Conservation (phyloP, 1,284 basidiomycete species). For the Melanopsichium pennsylvanicum region DNA sequence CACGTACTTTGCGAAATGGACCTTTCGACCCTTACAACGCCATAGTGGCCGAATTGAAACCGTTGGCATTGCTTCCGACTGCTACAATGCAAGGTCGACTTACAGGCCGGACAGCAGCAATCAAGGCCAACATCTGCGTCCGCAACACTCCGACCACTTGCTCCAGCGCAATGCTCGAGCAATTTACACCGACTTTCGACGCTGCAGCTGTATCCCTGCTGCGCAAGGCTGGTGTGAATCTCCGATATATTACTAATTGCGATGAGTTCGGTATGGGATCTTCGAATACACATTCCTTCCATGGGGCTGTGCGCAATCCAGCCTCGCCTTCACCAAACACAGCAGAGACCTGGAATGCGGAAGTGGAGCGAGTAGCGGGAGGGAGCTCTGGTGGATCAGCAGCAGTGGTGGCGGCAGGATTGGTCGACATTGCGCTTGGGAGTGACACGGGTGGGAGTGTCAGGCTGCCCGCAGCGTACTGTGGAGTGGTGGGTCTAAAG, state of each 20-base stretch:
- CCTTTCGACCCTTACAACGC: constrained; percentile 48
- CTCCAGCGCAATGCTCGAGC: constrained; percentile 56
- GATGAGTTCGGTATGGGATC: constrained; percentile 98
- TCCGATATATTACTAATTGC: constrained; percentile 90
- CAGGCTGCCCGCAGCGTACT: constrained; percentile 90
- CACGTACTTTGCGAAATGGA: constrained; percentile 3
- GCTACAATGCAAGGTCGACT: constrained; percentile 19
- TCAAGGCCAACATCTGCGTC: constrained; percentile 63
- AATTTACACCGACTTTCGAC: constrained; percentile 81
- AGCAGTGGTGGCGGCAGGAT: constrained; percentile 53
- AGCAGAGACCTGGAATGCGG: constrained; percentile 32
- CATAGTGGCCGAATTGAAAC: constrained; percentile 9
- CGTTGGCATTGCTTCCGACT: too few species aligned
- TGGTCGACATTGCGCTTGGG: constrained; percentile 73
- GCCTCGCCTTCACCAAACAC: constrained; percentile 3
- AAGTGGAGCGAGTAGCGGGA: constrained; percentile 72
- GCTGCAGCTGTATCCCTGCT: constrained; percentile 82
- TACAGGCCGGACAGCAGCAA: constrained; percentile 46
- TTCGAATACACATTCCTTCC: constrained; percentile 51
- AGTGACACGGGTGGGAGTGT: constrained; percentile 97
- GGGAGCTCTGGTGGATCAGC: constrained; percentile 66
- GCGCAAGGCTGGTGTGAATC: constrained; percentile 73
- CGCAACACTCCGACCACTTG: constrained; percentile 43
- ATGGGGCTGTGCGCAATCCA: constrained; percentile 58
- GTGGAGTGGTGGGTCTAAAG: constrained; percentile 89